Percentiles rank a stretch among this genome's conserved stretches.
Evolutionary conservation across 805 yeast genomes (phyloP).

Genomic region (Phaffomyces opuntiae): DNA sequence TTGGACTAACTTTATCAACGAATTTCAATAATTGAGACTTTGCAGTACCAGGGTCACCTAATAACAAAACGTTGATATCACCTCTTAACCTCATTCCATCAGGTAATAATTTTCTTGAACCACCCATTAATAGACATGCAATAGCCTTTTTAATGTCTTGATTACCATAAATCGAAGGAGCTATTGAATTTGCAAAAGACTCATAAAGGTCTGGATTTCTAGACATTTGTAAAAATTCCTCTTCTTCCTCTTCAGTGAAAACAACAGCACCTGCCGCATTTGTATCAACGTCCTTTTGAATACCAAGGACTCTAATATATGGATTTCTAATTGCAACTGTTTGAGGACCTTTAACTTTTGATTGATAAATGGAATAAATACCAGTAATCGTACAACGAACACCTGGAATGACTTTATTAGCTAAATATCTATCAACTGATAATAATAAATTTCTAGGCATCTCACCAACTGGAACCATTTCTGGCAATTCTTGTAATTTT

Average conservation of each 20-base stretch:
- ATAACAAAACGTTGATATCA: slow-evolving; percentile 83
- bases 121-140: slow-evolving; percentile 88
- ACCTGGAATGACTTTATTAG: slow-evolving; percentile 92
- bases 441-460: slow-evolving; percentile 91
- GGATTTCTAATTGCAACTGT: slow-evolving; percentile 93
- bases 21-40: slow-evolving; percentile 93
- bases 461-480: slow-evolving; percentile 98
- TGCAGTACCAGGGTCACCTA: slow-evolving; percentile 99
- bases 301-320: slow-evolving; percentile 78
- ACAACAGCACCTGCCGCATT: slow-evolving; percentile 50
- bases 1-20: slow-evolving; percentile 91
- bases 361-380: slow-evolving; percentile 84
- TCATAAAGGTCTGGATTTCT: slow-evolving; percentile 82
- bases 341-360: slow-evolving; percentile 48
- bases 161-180: slow-evolving; percentile 95
- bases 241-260: slow-evolving; percentile 91
- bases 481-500: slow-evolving; percentile 95
- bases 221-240: slow-evolving; percentile 75
- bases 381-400: slow-evolving; percentile 90
- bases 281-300: slow-evolving; percentile 75
- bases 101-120: slow-evolving; percentile 84
- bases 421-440: slow-evolving; percentile 82
- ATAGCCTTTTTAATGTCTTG: slow-evolving; percentile 89
- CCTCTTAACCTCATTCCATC: slow-evolving; percentile 97
- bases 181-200: slow-evolving; percentile 79